phyloP scores from a whole-genome alignment of 257 asterid genomes.

The Cynanchum wilfordii region DNA sequence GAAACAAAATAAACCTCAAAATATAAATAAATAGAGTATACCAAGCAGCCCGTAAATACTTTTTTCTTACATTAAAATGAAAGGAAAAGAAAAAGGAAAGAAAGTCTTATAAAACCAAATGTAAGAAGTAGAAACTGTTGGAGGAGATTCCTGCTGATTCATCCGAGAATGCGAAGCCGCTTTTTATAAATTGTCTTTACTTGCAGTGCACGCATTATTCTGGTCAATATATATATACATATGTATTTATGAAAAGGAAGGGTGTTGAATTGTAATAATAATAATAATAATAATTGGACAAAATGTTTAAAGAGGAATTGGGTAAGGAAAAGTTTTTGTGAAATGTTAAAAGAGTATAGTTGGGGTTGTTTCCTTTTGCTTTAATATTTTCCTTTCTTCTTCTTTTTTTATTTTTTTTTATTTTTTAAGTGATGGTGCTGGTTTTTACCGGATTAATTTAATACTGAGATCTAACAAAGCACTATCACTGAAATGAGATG shows the following conservation, averaged over 20 bases:
- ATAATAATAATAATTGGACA: neutral
- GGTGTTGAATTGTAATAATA: slow-evolving; percentile 2
- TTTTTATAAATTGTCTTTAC: slow-evolving; percentile 1
- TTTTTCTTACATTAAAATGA: no score
- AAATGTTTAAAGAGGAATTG: slow-evolving; percentile 10
- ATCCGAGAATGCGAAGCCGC: neutral
- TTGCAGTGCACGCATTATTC: slow-evolving; percentile 21
- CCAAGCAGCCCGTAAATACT: no score
- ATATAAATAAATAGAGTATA: no score
- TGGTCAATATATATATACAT: neutral
- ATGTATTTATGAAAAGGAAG: no score
- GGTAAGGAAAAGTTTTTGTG: neutral
- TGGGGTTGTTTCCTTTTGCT: neutral
- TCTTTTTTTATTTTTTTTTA: no score
- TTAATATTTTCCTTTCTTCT: neutral
- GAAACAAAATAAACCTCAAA: no score
- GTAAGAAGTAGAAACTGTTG: neutral
- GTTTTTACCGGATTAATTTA: no score
- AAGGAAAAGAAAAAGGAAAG: neutral
- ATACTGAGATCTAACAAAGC: no score
- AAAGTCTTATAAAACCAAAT: no score
- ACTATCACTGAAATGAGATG: no score
- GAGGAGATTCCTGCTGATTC: neutral
- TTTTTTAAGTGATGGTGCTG: no score
- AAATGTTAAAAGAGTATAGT: neutral